Evolutionary conservation across 139 green algal genomes (phyloP).

Genomic region (Choricystis sp.): DNA sequence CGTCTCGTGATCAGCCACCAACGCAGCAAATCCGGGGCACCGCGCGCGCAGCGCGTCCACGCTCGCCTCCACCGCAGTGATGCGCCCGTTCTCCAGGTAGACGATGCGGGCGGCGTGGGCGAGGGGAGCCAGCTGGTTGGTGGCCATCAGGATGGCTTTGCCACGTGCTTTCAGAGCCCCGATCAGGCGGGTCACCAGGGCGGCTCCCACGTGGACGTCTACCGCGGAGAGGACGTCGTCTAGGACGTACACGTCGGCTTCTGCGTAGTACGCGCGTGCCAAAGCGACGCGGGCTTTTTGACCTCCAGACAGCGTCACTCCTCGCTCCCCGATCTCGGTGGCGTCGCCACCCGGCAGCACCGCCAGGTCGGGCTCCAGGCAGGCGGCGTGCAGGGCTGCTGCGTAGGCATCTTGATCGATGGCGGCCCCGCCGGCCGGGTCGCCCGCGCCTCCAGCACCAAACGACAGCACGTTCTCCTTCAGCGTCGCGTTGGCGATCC

Average conservation of each 20-base stretch:
- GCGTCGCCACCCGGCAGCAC: slow-evolving; percentile 57
- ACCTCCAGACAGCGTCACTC: slow-evolving; percentile 76
- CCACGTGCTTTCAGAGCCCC: slow-evolving; percentile 10
- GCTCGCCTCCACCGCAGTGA: slow-evolving; percentile 42
- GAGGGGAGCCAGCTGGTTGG: slow-evolving; percentile 74
- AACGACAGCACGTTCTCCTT: slow-evolving; percentile 53
- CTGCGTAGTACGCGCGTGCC: slow-evolving; percentile 63
- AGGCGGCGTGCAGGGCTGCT: slow-evolving; percentile 23
- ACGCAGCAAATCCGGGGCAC: slow-evolving; percentile 13
- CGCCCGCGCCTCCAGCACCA: no score
- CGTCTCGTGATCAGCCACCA: slow-evolving; percentile 23
- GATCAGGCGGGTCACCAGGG: slow-evolving; percentile 73
- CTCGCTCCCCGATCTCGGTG: slow-evolving; percentile 89
- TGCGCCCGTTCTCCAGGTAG: slow-evolving; percentile 42
- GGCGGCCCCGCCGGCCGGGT: slow-evolving; percentile 51
- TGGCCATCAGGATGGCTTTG: slow-evolving; percentile 70
- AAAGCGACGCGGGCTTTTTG: slow-evolving; percentile 86
- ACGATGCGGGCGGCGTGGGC: slow-evolving; percentile 50
- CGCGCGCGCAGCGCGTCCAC: slow-evolving; percentile 39
- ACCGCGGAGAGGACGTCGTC: slow-evolving; percentile 88
- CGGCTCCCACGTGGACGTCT: slow-evolving; percentile 71
- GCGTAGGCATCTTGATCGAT: slow-evolving; percentile 32
- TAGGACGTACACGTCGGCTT: slow-evolving; percentile 79
- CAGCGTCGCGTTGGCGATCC: slow-evolving; percentile 82
- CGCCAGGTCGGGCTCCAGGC: slow-evolving; percentile 46